Percentiles rank a stretch among this genome's conserved stretches.
phyloP scores from a whole-genome alignment of 331 rosid species.

The Malus hybrid region DNA sequence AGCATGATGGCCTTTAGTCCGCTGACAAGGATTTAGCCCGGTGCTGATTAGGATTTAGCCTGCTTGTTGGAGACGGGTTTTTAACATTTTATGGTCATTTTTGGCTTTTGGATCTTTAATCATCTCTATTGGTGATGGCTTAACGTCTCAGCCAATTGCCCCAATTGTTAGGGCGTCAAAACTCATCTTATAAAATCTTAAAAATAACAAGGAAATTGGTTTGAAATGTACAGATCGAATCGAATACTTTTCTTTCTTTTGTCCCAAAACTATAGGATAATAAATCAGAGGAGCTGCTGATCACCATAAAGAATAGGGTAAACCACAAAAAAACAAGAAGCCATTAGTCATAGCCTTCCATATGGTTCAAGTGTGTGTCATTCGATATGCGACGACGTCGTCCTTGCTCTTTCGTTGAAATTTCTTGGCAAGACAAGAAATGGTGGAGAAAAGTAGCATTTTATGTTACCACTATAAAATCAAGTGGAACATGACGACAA shows the following conservation, averaged over 20 bases:
- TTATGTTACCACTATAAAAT: background rate
- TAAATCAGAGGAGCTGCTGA: background rate
- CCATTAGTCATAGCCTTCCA: background rate
- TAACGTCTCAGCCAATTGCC: constrained; percentile 29
- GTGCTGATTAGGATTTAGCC: no score
- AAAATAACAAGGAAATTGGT: background rate
- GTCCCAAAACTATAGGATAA: background rate
- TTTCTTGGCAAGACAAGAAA: background rate
- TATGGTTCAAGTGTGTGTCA: background rate
- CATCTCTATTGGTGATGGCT: background rate
- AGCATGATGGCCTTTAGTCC: no score
- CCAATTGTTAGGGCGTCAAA: constrained; percentile 15
- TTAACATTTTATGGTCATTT: no score
- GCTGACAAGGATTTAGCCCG: no score
- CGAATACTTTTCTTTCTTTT: background rate
- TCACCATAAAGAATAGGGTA: background rate
- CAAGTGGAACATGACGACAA: background rate
- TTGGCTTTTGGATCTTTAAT: background rate
- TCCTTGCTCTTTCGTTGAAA: background rate
- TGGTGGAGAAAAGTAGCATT: background rate
- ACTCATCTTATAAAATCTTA: constrained; percentile 4
- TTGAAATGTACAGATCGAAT: background rate
- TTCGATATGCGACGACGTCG: background rate
- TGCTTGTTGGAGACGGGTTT: no score
- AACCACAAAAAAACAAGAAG: background rate